These are phyloP conservation scores for Cystoderma amianthinum DNA, from an alignment of 768 basidiomycete genomes.

Conservation along the genomic window DNA sequence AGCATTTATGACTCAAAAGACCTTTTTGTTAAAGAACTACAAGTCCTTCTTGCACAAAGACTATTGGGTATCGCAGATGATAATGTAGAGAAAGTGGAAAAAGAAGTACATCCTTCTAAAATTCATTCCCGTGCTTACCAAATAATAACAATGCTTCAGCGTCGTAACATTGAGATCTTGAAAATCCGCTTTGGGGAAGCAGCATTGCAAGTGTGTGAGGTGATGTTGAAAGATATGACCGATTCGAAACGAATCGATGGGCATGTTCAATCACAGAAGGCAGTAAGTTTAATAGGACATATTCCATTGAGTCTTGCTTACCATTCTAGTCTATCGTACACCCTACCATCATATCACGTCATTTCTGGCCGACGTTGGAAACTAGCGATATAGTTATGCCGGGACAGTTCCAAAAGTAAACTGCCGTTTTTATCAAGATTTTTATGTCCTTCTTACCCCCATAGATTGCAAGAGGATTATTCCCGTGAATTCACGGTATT, in stretches of 20 bases:
- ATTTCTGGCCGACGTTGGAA: conserved; percentile 92
- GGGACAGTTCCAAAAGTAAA: conserved; percentile 76
- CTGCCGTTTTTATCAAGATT: conserved; percentile 3
- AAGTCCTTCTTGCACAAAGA: conserved; percentile 84
- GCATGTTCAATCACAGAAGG: conserved; percentile 72
- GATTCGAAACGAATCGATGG: conserved; percentile 88
- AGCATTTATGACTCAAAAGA: conserved; percentile 98
- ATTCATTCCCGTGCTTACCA: conserved; percentile 4
- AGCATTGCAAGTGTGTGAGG: conserved; percentile 91
- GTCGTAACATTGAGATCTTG: conserved; percentile 87
- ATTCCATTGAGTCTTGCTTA: background rate
- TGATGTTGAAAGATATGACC: conserved; percentile 96
- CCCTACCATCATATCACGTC: conserved; percentile 85
- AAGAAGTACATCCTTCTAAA: conserved; percentile 32
- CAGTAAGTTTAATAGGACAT: conserved; percentile 34
- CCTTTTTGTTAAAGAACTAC: conserved; percentile 92
- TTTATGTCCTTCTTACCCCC: background rate
- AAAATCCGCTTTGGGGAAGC: conserved; percentile 95
- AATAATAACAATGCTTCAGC: conserved; percentile 32
- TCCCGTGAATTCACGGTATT: conserved; percentile 70
- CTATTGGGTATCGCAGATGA: conserved; percentile 78
- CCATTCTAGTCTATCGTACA: conserved; percentile 59
- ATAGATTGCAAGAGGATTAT: conserved; percentile 71
- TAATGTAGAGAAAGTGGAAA: conserved; percentile 72
- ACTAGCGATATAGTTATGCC: conserved; percentile 72